phyloP scores from a whole-genome alignment of 805 yeast genomes.

The Lachancea mirantina region DNA sequence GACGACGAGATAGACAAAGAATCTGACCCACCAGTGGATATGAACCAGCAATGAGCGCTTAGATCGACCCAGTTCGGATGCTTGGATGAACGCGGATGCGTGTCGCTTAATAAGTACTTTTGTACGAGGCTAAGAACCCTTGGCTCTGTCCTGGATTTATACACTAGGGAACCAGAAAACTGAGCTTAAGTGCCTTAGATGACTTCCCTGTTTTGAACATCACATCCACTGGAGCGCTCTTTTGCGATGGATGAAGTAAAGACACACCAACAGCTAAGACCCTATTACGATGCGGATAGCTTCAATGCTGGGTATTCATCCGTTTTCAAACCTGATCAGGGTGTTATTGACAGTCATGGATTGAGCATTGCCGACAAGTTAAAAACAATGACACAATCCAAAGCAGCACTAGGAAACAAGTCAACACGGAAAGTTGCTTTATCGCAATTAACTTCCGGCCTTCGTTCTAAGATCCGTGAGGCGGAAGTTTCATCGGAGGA shows the following conservation, averaged over 20 bases:
- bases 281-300: conserved; percentile 62
- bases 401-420: conserved; percentile 7
- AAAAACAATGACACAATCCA: conserved; percentile 26
- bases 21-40: too few relatives aligned
- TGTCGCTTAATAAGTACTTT: too few relatives aligned
- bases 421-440: conserved; percentile 7
- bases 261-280: conserved; percentile 38
- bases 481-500: conserved; percentile 5
- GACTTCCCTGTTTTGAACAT: too few relatives aligned
- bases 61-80: too few relatives aligned
- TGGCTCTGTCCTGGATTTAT: too few relatives aligned
- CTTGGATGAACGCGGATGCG: too few relatives aligned
- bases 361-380: conserved; percentile 34
- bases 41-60: too few relatives aligned
- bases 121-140: too few relatives aligned
- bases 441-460: conserved; percentile 9
- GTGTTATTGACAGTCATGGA: conserved; percentile 46
- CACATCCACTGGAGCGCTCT: too few relatives aligned
- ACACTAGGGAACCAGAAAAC: too few relatives aligned
- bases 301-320: conserved; percentile 61
- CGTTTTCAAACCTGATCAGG: conserved; percentile 52
- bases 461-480: conserved; percentile 6
- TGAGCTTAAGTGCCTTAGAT: too few relatives aligned
- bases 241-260: conserved; percentile 10
- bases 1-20: too few relatives aligned